A percentile compares a stretch with the other conserved stretches of the same genome.
phyloP scores from a whole-genome alignment of 495 filamentous ascomycete genomes.

The Xylaria longipes region DNA sequence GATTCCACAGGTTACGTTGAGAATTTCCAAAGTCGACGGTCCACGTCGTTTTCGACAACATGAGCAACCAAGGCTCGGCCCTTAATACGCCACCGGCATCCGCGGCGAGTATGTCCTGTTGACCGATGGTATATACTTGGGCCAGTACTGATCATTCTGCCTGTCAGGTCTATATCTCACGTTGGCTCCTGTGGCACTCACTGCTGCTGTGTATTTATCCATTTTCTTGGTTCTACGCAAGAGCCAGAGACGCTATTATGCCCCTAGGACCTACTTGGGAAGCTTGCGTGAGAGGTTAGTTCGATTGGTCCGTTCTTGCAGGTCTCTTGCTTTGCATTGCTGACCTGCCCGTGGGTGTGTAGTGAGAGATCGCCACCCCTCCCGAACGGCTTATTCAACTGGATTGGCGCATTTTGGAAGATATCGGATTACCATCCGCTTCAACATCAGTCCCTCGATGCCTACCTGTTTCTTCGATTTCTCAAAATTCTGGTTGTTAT shows the following conservation, averaged over 20 bases:
- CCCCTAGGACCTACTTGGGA: constrained; percentile 86
- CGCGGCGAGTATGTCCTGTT: constrained; percentile 29
- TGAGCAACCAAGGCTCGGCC: constrained; percentile 37
- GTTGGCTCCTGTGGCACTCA: constrained; percentile 69
- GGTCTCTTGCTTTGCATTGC: not conserved
- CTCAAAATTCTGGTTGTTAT: constrained; percentile 74
- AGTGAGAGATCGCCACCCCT: constrained; percentile 73
- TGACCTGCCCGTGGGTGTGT: not conserved
- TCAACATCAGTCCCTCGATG: constrained; percentile 88
- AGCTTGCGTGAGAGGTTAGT: constrained; percentile 68
- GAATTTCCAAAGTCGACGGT: not conserved
- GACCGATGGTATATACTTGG: not conserved
- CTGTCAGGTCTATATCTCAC: constrained; percentile 52
- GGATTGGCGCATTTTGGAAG: constrained; percentile 77
- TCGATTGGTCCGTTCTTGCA: constrained; percentile 1
- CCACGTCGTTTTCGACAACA: constrained; percentile 25
- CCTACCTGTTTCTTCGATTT: constrained; percentile 86
- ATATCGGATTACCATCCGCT: constrained; percentile 84
- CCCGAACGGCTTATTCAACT: constrained; percentile 74
- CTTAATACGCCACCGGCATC: constrained; percentile 26
- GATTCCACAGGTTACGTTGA: not conserved
- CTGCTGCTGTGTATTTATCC: constrained; percentile 67
- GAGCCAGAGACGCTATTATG: constrained; percentile 78
- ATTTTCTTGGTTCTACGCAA: constrained; percentile 80
- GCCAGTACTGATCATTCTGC: constrained; percentile 21